A percentile compares a stretch with the other conserved stretches of the same genome.
phyloP scores from a whole-genome alignment of 2,329 filamentous ascomycete species.

The Hymenoscyphus fraxineus region DNA sequence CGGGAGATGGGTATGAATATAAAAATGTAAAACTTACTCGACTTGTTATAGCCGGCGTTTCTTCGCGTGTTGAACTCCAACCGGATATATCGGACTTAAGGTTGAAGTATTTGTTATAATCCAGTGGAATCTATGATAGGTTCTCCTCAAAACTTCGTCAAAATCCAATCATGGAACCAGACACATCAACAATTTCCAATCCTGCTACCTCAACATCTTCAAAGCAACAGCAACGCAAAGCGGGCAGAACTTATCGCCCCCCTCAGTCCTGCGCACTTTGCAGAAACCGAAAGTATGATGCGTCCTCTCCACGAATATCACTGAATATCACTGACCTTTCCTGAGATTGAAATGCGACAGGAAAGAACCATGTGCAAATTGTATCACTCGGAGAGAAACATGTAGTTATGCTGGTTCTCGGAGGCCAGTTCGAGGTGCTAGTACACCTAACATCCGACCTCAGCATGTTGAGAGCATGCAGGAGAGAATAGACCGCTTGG shows the following conservation, averaged over 20 bases:
- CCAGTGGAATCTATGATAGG: too few species aligned
- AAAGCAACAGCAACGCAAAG: conserved; percentile 16
- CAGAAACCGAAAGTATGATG: conserved; percentile 23
- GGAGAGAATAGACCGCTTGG: conserved; percentile 34
- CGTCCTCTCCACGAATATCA: neutral
- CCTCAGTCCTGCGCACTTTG: conserved; percentile 25
- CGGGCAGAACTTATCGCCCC: conserved; percentile 16
- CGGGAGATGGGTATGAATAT: too few species aligned
- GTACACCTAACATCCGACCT: conserved; percentile 64
- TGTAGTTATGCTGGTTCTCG: conserved; percentile 73
- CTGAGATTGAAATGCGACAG: conserved; percentile 81
- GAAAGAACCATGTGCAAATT: conserved; percentile 85
- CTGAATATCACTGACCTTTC: conserved; percentile 5
- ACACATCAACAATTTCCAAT: conserved; percentile 1
- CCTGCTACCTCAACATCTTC: neutral
- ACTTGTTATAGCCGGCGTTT: too few species aligned
- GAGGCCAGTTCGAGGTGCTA: conserved; percentile 55
- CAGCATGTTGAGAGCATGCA: conserved; percentile 82
- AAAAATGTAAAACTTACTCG: too few species aligned
- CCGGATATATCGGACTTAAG: too few species aligned
- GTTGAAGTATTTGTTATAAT: too few species aligned
- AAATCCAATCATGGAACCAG: conserved; percentile 3
- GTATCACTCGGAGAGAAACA: conserved; percentile 77
- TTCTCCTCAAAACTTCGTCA: too few species aligned
- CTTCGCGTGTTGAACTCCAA: too few species aligned